Percentiles rank a stretch among this genome's conserved stretches.
Evolutionary conservation across 495 filamentous ascomycete genomes (phyloP).

Genomic region (Hyaloscypha hepaticicola): DNA sequence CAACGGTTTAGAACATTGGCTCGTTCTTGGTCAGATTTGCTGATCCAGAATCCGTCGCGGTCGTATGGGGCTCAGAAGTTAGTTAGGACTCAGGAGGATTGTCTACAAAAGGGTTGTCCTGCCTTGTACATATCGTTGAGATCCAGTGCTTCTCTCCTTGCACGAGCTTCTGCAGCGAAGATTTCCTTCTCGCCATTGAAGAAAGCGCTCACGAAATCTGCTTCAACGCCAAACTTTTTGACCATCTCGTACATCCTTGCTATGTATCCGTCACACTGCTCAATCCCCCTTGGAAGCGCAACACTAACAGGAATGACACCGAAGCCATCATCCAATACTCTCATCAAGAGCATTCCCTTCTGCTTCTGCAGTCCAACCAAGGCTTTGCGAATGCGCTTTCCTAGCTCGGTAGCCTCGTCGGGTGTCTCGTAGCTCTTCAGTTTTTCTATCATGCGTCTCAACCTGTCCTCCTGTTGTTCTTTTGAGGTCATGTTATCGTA

Average conservation of each 20-base stretch:
- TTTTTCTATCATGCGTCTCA: too few species aligned
- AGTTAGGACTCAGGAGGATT: too few species aligned
- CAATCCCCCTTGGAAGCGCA: background rate
- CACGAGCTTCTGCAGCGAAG: background rate
- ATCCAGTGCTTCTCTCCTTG: background rate
- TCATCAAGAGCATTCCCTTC: background rate
- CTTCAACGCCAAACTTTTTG: background rate
- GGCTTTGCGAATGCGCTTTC: too few species aligned
- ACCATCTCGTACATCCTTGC: background rate
- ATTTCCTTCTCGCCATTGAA: background rate
- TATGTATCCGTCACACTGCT: background rate
- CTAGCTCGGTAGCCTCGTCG: too few species aligned
- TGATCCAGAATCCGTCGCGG: too few species aligned
- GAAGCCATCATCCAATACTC: background rate
- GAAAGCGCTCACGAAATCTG: background rate
- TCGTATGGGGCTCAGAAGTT: too few species aligned
- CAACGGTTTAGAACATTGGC: background rate
- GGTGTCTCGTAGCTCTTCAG: too few species aligned
- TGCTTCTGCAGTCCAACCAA: too few species aligned
- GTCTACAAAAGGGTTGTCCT: too few species aligned
- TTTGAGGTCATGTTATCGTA: too few species aligned
- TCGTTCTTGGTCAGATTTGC: too few species aligned
- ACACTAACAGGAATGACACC: background rate
- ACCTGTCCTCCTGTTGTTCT: too few species aligned
- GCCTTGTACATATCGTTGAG: background rate